Conservation (phyloP, 305 asterid genomes). For the Solanum hybrid region DNA sequence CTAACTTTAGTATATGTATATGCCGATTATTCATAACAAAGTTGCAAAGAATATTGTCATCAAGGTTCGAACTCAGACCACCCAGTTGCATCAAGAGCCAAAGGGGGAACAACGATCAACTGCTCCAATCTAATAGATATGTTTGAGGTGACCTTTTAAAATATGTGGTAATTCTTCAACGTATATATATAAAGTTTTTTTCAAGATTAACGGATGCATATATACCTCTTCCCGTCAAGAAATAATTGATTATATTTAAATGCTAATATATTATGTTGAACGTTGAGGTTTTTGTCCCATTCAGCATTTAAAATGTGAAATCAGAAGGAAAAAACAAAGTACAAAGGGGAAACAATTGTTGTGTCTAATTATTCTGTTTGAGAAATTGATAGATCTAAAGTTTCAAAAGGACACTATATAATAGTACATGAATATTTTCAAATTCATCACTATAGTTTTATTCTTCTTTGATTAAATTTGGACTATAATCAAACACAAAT, state of each 20-base stretch:
- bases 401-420: background rate
- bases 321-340: background rate
- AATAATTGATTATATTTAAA: background rate
- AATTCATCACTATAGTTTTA: background rate
- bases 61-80: background rate
- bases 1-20: too few relatives aligned
- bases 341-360: background rate
- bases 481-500: background rate
- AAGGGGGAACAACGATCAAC: background rate
- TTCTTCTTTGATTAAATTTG: background rate
- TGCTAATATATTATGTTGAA: background rate
- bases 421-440: background rate
- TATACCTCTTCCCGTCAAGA: background rate
- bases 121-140: too few relatives aligned
- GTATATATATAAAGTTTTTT: too few relatives aligned
- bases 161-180: background rate
- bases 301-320: background rate
- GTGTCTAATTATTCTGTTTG: background rate
- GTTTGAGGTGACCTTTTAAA: background rate
- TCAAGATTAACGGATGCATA: background rate
- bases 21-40: too few relatives aligned
- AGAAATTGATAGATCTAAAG: background rate
- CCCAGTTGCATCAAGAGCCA: background rate
- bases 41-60: background rate
- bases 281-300: background rate